Percentiles rank a stretch among this genome's conserved stretches.
Conservation (phyloP, 2,329 filamentous ascomycete genomes). For the Sordariomycetes sp. region DNA sequence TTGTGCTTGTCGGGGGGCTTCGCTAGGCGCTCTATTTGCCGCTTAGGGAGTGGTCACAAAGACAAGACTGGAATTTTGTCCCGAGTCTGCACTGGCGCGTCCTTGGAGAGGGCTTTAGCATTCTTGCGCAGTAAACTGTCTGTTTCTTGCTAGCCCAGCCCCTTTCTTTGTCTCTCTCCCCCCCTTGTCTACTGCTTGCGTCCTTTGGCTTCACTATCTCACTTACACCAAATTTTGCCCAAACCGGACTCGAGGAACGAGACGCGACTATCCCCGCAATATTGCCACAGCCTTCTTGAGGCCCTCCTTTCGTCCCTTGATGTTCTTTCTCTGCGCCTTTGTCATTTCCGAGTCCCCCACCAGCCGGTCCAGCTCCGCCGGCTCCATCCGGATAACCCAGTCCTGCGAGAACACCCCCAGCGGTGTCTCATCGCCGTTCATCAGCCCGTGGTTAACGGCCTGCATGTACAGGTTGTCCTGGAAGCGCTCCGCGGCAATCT, state of each 20-base stretch:
- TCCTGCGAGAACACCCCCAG: slow-evolving; percentile 17
- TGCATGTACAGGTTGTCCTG: slow-evolving; percentile 23
- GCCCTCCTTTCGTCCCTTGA: slow-evolving; percentile 18
- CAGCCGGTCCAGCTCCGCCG: slow-evolving; percentile 13
- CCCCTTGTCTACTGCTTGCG: background rate
- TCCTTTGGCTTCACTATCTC: background rate
- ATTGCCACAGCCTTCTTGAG: slow-evolving; percentile 2
- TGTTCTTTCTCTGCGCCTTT: slow-evolving; percentile 25
- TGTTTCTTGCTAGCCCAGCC: background rate
- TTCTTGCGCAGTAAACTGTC: background rate
- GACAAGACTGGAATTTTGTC: background rate
- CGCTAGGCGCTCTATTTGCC: background rate
- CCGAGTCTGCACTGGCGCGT: background rate
- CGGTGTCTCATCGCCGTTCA: slow-evolving; percentile 15
- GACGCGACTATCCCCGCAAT: background rate
- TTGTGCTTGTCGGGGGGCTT: background rate
- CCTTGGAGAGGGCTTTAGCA: background rate
- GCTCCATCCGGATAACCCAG: slow-evolving; percentile 16
- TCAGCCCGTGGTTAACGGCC: slow-evolving; percentile 15
- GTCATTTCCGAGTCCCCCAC: slow-evolving; percentile 17
- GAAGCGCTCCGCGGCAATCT: slow-evolving; percentile 18
- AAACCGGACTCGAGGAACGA: background rate
- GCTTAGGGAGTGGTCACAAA: background rate
- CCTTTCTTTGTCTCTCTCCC: background rate
- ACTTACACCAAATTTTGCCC: background rate